Base-by-base conservation (phyloP, 208 protist species). In the Wallacemonas sp. region DNA sequence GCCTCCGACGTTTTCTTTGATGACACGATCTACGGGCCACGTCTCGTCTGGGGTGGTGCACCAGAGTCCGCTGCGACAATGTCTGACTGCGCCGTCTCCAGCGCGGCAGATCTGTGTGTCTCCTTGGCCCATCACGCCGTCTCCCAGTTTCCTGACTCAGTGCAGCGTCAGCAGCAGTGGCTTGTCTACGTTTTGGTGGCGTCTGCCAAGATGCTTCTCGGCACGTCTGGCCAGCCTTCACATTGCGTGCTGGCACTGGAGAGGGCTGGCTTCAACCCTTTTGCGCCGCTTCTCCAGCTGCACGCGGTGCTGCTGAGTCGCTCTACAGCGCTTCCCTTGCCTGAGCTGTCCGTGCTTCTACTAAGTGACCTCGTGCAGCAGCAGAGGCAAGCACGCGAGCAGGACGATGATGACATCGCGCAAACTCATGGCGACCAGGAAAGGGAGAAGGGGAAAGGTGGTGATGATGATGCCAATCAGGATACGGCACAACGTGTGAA, bases 161-260 rank as follows among this genome's bases (percentile, higher is more conserved):
- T 66, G 21, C 43, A 65, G 27, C 36, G 61, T 21, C 73, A 73
- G 39, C 70, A 84, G 46, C 72, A 67, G 54, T 78, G 73, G 65
- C 58, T 79, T 39, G 38, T 39, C 41, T 48, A 49, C 27, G 38
- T 29, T 26, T 23, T 83, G 27, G 34, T 75, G 14, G 30, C 33
- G 16, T 57, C 68, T 1, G 75, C 47, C 19, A 4, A 26, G 14
- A 12, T 36, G 19, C 26, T 41, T 39, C 5, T 34, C 14, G n/a
- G n/a, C n/a, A n/a, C n/a, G n/a, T n/a, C n/a, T n/a, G n/a, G n/a
- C n/a, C n/a, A n/a, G n/a, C n/a, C n/a, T n/a, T n/a, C n/a, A n/a
- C n/a, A n/a, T n/a, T n/a, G n/a, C n/a, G n/a, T n/a, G n/a, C n/a
- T n/a, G n/a, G n/a, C n/a, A n/a, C n/a, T n/a, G n/a, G n/a, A n/a